A percentile compares a stretch with the other conserved stretches of the same genome.
These are phyloP conservation scores for Ceratocystis cubensis DNA, from an alignment of 2,329 filamentous ascomycete species.

Conservation along the genomic window DNA sequence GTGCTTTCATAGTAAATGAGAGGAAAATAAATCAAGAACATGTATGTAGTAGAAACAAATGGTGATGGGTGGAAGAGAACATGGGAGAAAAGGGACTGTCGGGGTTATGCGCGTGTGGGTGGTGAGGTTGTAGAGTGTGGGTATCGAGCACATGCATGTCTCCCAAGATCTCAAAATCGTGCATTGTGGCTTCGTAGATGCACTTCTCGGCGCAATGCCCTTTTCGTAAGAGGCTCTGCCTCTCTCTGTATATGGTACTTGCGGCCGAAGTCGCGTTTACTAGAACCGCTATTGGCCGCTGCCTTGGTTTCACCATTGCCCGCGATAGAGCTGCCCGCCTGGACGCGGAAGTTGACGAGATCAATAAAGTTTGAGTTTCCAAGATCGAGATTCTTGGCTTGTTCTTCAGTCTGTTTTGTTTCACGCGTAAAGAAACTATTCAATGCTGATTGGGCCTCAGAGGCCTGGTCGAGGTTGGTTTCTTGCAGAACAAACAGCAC, in stretches of 20 bases:
- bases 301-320: slow-evolving; percentile 14
- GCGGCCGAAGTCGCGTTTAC: not conserved
- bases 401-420: slow-evolving; percentile 26
- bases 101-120: not conserved
- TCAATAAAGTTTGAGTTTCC: slow-evolving; percentile 38
- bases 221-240: too few relatives aligned
- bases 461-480: slow-evolving; percentile 37
- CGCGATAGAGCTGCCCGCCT: slow-evolving; percentile 11
- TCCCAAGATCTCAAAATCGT: too few relatives aligned
- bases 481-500: slow-evolving; percentile 51
- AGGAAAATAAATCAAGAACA: not conserved
- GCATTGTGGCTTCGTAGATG: too few relatives aligned
- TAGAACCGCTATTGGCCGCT: not conserved
- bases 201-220: too few relatives aligned
- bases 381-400: slow-evolving; percentile 34
- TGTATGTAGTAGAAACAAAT: not conserved
- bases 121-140: not conserved
- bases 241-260: too few relatives aligned
- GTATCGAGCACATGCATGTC: too few relatives aligned
- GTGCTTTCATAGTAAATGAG: not conserved
- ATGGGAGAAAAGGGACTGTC: not conserved
- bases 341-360: slow-evolving; percentile 33
- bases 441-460: slow-evolving; percentile 41
- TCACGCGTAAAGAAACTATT: slow-evolving; percentile 42
- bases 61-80: not conserved